Base-by-base conservation (phyloP, 225 moss, liverwort and hornwort genomes). In the Sphagnum tenellum region DNA sequence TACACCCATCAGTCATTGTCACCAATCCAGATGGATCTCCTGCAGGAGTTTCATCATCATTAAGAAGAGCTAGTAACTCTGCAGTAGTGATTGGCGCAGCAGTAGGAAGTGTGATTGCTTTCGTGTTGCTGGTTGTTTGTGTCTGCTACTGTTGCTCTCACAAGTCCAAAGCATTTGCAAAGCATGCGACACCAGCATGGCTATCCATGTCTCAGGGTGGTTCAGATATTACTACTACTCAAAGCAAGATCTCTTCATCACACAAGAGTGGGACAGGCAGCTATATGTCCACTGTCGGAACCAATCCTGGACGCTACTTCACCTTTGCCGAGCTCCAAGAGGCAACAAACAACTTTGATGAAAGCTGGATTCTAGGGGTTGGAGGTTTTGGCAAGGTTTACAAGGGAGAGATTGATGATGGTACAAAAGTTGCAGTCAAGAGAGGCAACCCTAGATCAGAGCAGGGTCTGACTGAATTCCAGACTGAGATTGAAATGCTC, bases 231-330 rank as follows among this genome's bases (percentile, higher is more conserved):
- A 75, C 79, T 44, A 82, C 74, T 61, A 81, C 82, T 3, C 78
- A 78, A 7, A 86, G 86, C 72, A 86, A 86, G 79, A 74, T 81
- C 59, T 75, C 76, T 2, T 62, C 74, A 3, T 86, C 86, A 0
- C 77, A 82, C 72, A 86, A 86, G 70, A 86, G 86, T 48, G 86
- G 86, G 2, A 86, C 86, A n/a, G 86, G 82, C 5, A 71, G 71
- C 65, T 71, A 71, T 59, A 57, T 71, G 9, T 71, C 71, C 1
- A 44, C 64, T 58, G 65, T 49, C n/a, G 64, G 64, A 58, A 56
- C 57, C 57, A 71, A 65, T 48, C 71, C 63, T 9, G 70, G 70
- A 3, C 62, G 70, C 7, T 70, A 63, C 48, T 70, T 69, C 11
- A 69, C 63, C 3, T 65, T 65, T 51, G 64, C 64, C 3, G 64